phyloP scores from a whole-genome alignment of 345 rosid genomes.

The Linum usitatissimum region DNA sequence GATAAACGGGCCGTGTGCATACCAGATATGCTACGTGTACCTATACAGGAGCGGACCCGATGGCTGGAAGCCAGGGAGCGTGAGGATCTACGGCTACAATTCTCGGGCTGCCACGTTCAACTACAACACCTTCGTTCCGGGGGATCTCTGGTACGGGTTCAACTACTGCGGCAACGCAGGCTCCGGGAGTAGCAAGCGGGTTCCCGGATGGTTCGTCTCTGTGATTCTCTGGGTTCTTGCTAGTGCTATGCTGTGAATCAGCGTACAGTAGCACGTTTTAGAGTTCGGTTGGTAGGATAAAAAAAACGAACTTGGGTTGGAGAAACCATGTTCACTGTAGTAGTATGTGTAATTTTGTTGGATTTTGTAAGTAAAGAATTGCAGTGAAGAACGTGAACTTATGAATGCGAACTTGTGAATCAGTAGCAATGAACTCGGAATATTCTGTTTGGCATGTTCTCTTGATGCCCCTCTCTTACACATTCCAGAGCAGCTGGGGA shows the following conservation, averaged over 20 bases:
- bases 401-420: too few relatives aligned
- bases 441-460: too few relatives aligned
- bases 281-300: not conserved
- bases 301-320: not conserved
- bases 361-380: too few relatives aligned
- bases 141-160: conserved; percentile 17
- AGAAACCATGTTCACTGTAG: too few relatives aligned
- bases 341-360: too few relatives aligned
- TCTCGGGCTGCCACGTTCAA: conserved; percentile 10
- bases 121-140: conserved; percentile 11
- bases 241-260: not conserved
- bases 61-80: conserved; percentile 19
- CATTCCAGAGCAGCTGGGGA: too few relatives aligned
- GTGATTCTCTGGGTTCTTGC: not conserved
- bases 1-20: conserved; percentile 21
- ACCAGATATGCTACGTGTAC: conserved; percentile 21
- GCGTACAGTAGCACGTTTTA: not conserved
- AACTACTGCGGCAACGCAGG: conserved; percentile 11
- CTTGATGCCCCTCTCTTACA: too few relatives aligned
- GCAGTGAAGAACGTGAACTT: too few relatives aligned
- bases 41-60: conserved; percentile 21
- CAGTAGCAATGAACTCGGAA: too few relatives aligned
- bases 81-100: conserved; percentile 14
- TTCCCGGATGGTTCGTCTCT: not conserved
- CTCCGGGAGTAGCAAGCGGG: not conserved